Evolutionary conservation across 768 basidiomycete genomes (phyloP).

Genomic region (Dentipellis sp.): DNA sequence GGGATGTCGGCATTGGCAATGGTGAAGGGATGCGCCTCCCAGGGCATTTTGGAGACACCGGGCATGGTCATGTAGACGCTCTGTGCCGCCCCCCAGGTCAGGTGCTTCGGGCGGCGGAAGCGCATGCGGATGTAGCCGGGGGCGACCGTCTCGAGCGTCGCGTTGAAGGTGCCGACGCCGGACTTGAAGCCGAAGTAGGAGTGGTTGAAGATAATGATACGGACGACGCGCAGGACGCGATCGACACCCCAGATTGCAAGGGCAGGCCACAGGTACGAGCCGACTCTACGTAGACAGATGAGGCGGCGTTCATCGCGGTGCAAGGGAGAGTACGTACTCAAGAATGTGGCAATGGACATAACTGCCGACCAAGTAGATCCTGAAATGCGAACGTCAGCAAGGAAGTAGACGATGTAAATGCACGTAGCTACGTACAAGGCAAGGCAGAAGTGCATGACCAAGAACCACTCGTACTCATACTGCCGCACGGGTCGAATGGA

Average conservation of each 20-base stretch:
- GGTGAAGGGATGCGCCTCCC: constrained; percentile 56
- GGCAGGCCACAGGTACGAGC: constrained; percentile 36
- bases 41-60: constrained; percentile 30
- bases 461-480: constrained; percentile 42
- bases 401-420: background rate
- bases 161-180: constrained; percentile 23
- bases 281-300: constrained; percentile 13
- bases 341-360: constrained; percentile 20
- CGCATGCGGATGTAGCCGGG: constrained; percentile 38
- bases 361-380: constrained; percentile 23
- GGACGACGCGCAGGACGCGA: constrained; percentile 35
- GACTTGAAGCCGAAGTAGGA: constrained; percentile 26
- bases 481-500: constrained; percentile 40
- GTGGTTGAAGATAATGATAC: constrained; percentile 35
- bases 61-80: constrained; percentile 43
- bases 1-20: constrained; percentile 30
- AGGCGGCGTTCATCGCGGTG: background rate
- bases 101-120: constrained; percentile 34
- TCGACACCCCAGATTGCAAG: constrained; percentile 49
- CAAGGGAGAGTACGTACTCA: constrained; percentile 14
- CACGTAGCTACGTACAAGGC: constrained; percentile 26
- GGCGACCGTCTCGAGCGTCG: constrained; percentile 33
- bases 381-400: background rate
- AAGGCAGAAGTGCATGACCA: constrained; percentile 35
- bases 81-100: constrained; percentile 48